Percentiles rank a stretch among this genome's conserved stretches.
Evolutionary conservation across 2,329 filamentous ascomycete genomes (phyloP).

Genomic region (Geosmithia flava): DNA sequence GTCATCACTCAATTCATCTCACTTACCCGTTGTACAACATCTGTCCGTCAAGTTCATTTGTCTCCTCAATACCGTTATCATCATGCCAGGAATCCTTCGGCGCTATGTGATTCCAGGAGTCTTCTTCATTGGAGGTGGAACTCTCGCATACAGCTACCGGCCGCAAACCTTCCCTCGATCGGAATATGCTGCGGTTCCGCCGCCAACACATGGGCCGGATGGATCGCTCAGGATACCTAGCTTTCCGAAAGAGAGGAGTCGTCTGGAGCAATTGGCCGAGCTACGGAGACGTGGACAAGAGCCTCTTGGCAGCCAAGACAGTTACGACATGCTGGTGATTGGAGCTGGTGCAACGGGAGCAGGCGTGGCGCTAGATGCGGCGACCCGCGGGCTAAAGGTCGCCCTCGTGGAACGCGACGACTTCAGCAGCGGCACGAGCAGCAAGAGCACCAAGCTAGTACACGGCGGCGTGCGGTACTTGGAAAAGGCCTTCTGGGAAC

Average conservation of each 20-base stretch:
- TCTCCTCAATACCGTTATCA: neutral
- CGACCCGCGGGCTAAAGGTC: slow-evolving; percentile 58
- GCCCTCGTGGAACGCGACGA: slow-evolving; percentile 62
- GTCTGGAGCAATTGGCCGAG: slow-evolving; percentile 52
- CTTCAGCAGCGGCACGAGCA: slow-evolving; percentile 61
- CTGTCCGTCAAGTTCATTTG: neutral
- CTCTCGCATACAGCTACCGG: slow-evolving; percentile 42
- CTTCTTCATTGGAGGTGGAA: slow-evolving; percentile 27
- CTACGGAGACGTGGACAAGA: slow-evolving; percentile 26
- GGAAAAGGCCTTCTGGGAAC: slow-evolving; percentile 64
- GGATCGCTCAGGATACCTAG: slow-evolving; percentile 54
- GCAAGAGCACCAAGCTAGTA: slow-evolving; percentile 68
- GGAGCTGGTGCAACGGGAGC: slow-evolving; percentile 60
- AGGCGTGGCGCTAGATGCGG: slow-evolving; percentile 61
- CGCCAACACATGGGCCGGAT: slow-evolving; percentile 56
- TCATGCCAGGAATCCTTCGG: slow-evolving; percentile 16
- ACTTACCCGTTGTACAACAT: neutral
- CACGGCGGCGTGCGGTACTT: slow-evolving; percentile 64
- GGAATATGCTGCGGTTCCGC: slow-evolving; percentile 55
- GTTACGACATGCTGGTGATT: slow-evolving; percentile 59
- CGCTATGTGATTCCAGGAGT: slow-evolving; percentile 30
- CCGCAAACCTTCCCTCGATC: slow-evolving; percentile 61
- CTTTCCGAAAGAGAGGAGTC: slow-evolving; percentile 50
- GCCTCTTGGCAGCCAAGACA: slow-evolving; percentile 10
- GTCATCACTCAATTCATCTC: too few species aligned